Evolutionary conservation across 2,329 filamentous ascomycete genomes (phyloP).

Genomic region (Bipolaris zeicola): DNA sequence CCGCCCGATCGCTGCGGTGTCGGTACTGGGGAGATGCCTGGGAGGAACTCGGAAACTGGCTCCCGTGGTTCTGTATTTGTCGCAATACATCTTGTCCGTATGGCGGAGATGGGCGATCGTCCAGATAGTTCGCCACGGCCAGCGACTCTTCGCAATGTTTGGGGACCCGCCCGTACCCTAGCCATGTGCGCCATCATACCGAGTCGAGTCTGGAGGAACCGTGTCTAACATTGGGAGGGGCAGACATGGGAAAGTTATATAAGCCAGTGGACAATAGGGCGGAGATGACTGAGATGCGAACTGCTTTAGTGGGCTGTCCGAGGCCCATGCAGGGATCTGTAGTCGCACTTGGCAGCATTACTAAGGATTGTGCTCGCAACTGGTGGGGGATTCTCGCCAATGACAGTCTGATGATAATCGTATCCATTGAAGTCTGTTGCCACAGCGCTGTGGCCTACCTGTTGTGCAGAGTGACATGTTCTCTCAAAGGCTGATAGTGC

Average conservation of each 20-base stretch:
- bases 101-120: slow-evolving; percentile 22
- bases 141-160: slow-evolving; percentile 27
- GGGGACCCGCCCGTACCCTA: slow-evolving; percentile 35
- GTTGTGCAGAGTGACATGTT: not conserved
- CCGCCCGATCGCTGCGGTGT: slow-evolving; percentile 11
- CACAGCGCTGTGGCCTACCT: not conserved
- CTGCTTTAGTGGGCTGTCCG: slow-evolving; percentile 13
- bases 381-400: slow-evolving; percentile 3
- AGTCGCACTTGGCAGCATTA: slow-evolving; percentile 12
- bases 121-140: slow-evolving; percentile 27
- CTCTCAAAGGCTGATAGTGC: not conserved
- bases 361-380: slow-evolving; percentile 7
- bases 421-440: not conserved
- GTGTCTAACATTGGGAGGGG: slow-evolving; percentile 35
- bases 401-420: not conserved
- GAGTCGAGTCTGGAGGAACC: slow-evolving; percentile 17
- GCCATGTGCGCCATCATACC: slow-evolving; percentile 41
- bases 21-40: slow-evolving; percentile 19
- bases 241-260: slow-evolving; percentile 31
- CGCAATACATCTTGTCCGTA: slow-evolving; percentile 28
- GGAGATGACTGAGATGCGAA: slow-evolving; percentile 24
- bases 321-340: slow-evolving; percentile 14
- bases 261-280: slow-evolving; percentile 13
- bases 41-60: slow-evolving; percentile 21
- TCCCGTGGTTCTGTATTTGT: slow-evolving; percentile 30